A percentile compares a stretch with the other conserved stretches of the same genome.
phyloP scores from a whole-genome alignment of 768 basidiomycete genomes.

The Coprinopsis marcescibilis region DNA sequence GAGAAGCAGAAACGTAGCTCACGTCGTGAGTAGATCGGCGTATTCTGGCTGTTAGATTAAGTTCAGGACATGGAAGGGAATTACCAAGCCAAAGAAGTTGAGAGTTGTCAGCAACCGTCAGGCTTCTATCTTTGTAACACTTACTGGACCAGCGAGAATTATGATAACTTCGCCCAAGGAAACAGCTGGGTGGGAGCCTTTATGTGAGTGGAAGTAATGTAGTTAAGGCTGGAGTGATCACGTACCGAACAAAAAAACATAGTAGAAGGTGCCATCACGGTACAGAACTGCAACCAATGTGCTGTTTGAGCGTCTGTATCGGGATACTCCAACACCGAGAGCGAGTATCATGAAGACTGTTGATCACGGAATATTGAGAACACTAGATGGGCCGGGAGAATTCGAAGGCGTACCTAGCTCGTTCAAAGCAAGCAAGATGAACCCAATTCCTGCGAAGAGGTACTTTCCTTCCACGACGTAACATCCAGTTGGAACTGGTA shows the following conservation, averaged over 20 bases:
- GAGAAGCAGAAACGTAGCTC: neutral
- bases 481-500: conserved; percentile 1
- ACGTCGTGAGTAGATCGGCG: conserved; percentile 18
- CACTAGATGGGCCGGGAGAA: neutral
- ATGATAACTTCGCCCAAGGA: conserved; percentile 15
- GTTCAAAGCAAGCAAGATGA: neutral
- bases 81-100: neutral
- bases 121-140: neutral
- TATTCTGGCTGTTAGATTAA: conserved; percentile 8
- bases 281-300: conserved; percentile 17
- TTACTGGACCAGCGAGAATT: conserved; percentile 13
- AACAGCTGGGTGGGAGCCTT: conserved; percentile 12
- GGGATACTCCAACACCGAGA: conserved; percentile 17
- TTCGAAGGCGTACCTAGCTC: neutral
- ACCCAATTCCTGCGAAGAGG: neutral
- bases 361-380: neutral
- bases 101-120: neutral
- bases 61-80: neutral
- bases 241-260: conserved; percentile 19
- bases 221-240: neutral
- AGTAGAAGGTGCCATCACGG: conserved; percentile 22
- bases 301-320: conserved; percentile 17
- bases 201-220: neutral
- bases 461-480: neutral
- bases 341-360: conserved; percentile 21